Evolutionary conservation across 768 basidiomycete genomes (phyloP), one percentile per base, ranked within the genome.

Genomic region (Exsudoporus frostii): DNA sequence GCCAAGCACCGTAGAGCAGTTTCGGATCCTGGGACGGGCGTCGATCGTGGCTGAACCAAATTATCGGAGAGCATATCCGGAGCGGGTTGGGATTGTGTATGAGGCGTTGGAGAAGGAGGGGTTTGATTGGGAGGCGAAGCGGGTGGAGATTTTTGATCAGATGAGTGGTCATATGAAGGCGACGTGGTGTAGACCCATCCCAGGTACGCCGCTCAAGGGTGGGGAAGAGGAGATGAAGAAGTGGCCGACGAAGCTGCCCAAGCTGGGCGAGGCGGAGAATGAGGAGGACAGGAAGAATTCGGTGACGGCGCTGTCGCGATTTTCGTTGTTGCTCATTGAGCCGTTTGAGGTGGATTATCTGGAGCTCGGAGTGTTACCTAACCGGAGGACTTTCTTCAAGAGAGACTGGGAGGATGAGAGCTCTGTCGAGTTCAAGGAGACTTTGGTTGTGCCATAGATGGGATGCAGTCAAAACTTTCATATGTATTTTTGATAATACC

Each of bases 261-360:
- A 77, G 59, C 74, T 77, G 5, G 74, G 65, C 1, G 75, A 79
- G 37, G 74, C 72, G 45, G 74, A 73, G 42, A 74, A 66, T 34
- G 76, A 76, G 49, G 71, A 74, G 56, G 76, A 71, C n/a, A 70
- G 71, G 69, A 67, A 64, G 66, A 71, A 78, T 48, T 74, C 80
- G 74, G 75, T 80, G 48, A 64, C 46, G 33, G 86, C 90, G 30
- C 66, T 87, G 54, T 58, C 67, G 9, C 88, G 89, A 62, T 92
- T 91, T 59, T 82, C 86, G 17, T 65, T 93, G 62, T 59, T 92
- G 38, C 65, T 90, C 11, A 72, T 93, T 29, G 90, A 92, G 60
- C 86, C 90, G 1, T 61, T 71, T 2, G 77, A 80, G 49, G 81
- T 92, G 32, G 92, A 94, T 64, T 80, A 79, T 70, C 63, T 85